A percentile compares a stretch with the other conserved stretches of the same genome.
Conservation (phyloP, 1,284 basidiomycete species). For the Wallemia mellicola region DNA sequence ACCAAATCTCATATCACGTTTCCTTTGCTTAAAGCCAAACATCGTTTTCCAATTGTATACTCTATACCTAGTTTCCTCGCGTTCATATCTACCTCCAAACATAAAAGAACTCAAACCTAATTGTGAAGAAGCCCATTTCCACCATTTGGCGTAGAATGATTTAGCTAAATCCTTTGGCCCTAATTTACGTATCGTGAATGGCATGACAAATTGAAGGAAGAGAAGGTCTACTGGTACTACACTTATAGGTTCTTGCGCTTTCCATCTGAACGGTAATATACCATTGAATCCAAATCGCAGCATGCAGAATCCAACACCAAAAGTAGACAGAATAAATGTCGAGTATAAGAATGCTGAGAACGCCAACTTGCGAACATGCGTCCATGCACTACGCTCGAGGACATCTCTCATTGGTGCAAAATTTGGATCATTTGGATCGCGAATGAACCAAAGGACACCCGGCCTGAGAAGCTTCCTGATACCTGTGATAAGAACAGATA, state of each 20-base stretch:
- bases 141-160: not conserved
- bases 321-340: not conserved
- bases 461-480: not conserved
- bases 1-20: not conserved
- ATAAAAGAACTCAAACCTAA: not conserved
- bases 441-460: not conserved
- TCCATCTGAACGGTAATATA: not conserved
- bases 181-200: not conserved
- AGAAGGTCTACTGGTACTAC: not conserved
- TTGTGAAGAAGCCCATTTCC: not conserved
- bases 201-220: not conserved
- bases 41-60: not conserved
- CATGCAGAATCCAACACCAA: not conserved
- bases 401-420: not conserved
- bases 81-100: not conserved
- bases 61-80: not conserved
- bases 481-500: not conserved
- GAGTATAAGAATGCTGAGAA: not conserved
- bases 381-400: not conserved
- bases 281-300: not conserved
- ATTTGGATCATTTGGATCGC: not conserved
- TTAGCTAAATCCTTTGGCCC: not conserved
- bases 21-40: not conserved
- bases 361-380: not conserved
- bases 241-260: not conserved